Percentiles rank a stretch among this genome's conserved stretches.
phyloP scores from a whole-genome alignment of 768 basidiomycete genomes.

The Mycena crocata region DNA sequence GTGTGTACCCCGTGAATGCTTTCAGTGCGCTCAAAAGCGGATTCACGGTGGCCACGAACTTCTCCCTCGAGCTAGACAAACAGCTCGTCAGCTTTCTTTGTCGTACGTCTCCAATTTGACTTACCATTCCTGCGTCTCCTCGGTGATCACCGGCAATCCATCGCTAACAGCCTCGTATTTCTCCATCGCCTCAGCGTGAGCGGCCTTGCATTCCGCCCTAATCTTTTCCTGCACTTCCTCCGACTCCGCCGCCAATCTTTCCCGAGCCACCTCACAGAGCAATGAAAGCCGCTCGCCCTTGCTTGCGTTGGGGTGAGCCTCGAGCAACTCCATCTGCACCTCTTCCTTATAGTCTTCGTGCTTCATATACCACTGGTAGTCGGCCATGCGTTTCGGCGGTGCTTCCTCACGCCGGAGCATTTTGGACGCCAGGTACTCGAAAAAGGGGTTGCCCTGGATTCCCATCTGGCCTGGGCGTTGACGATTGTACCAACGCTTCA shows the following conservation, averaged over 20 bases:
- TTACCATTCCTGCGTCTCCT: not conserved
- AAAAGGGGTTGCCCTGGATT: not conserved
- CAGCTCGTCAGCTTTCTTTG: not conserved
- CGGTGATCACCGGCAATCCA: not conserved
- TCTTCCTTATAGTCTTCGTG: not conserved
- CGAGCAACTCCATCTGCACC: not conserved
- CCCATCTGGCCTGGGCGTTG: not conserved
- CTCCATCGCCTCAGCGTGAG: not conserved
- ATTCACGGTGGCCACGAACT: not conserved
- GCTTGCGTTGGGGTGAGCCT: not conserved
- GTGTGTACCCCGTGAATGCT: not conserved
- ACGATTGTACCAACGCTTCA: not conserved
- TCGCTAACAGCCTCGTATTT: not conserved
- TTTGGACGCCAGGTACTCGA: not conserved
- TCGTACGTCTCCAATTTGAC: not conserved
- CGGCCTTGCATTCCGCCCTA: not conserved
- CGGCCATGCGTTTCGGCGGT: not conserved
- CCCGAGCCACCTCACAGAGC: not conserved
- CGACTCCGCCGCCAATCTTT: not conserved
- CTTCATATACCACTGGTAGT: not conserved
- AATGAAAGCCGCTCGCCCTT: not conserved
- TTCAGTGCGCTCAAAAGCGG: not conserved
- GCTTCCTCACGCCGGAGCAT: not conserved
- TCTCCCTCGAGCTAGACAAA: not conserved
- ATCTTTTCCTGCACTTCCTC: not conserved